These are phyloP conservation scores for Candida sithepensis DNA, from an alignment of 805 yeast species.

Conservation along the genomic window DNA sequence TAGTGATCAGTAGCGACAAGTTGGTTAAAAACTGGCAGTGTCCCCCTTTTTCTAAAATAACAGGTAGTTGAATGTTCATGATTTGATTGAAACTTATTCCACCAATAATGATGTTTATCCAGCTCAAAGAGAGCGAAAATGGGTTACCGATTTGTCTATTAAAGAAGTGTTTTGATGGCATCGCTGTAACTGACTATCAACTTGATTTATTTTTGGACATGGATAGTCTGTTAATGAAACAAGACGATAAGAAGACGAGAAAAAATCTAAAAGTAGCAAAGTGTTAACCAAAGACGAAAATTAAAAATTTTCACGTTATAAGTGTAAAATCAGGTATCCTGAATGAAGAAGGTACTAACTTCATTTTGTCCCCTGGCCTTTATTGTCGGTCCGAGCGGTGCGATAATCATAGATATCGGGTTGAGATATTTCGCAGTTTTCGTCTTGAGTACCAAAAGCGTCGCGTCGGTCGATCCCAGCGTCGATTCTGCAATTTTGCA, in stretches of 20 bases:
- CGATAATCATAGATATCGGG: too few relatives aligned
- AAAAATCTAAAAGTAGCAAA: neutral
- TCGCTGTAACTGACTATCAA: neutral
- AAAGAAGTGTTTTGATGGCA: neutral
- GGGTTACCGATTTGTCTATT: slow-evolving; percentile 7
- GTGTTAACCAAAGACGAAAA: too few relatives aligned
- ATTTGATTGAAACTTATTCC: slow-evolving; percentile 12
- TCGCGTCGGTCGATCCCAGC: too few relatives aligned
- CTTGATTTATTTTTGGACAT: neutral
- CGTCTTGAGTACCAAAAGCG: too few relatives aligned
- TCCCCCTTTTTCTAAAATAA: slow-evolving; percentile 51
- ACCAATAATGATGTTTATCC: slow-evolving; percentile 12
- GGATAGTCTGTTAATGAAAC: neutral
- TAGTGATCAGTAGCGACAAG: slow-evolving; percentile 48
- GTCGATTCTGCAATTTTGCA: too few relatives aligned
- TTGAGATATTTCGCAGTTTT: too few relatives aligned
- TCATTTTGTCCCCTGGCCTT: too few relatives aligned
- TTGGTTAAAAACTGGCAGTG: slow-evolving; percentile 72
- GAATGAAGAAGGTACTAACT: too few relatives aligned
- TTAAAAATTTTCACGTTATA: too few relatives aligned
- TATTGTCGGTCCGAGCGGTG: too few relatives aligned
- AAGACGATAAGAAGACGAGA: neutral
- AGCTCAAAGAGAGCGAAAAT: slow-evolving; percentile 14
- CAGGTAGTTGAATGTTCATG: slow-evolving; percentile 40
- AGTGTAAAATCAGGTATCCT: too few relatives aligned